These are phyloP conservation scores for Nannizziopsis barbatae DNA, from an alignment of 2,329 filamentous ascomycete species.

Conservation along the genomic window DNA sequence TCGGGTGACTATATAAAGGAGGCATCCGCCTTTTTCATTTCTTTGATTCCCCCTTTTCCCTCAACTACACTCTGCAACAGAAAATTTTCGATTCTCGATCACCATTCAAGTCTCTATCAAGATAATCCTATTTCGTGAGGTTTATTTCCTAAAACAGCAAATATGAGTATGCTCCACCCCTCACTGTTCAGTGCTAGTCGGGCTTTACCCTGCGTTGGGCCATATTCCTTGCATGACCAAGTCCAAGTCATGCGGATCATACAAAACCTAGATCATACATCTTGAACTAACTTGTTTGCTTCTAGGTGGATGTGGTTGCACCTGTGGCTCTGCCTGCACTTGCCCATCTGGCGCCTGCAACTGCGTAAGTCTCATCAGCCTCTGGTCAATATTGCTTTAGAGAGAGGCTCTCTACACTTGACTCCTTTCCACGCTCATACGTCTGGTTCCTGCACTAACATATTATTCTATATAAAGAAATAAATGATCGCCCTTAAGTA, in stretches of 20 bases:
- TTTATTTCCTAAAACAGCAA: constrained; percentile 3
- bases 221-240: constrained; percentile 5
- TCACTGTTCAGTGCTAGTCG: background rate
- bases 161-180: constrained; percentile 11
- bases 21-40: too few relatives aligned
- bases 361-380: constrained; percentile 25
- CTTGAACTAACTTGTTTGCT: background rate
- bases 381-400: background rate
- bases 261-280: background rate
- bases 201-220: constrained; percentile 4
- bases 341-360: constrained; percentile 33
- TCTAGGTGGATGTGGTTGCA: constrained; percentile 29
- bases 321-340: constrained; percentile 33
- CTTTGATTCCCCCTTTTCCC: too few relatives aligned
- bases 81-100: background rate
- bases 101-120: background rate
- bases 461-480: constrained; percentile 1
- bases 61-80: too few relatives aligned
- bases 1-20: background rate
- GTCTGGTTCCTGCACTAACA: background rate
- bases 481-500: constrained; percentile 3
- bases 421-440: background rate
- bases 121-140: background rate
- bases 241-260: constrained; percentile 7
- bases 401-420: too few relatives aligned